phyloP scores from a whole-genome alignment of 108 stramenopile species.

The Stephanodiscus triporus region DNA sequence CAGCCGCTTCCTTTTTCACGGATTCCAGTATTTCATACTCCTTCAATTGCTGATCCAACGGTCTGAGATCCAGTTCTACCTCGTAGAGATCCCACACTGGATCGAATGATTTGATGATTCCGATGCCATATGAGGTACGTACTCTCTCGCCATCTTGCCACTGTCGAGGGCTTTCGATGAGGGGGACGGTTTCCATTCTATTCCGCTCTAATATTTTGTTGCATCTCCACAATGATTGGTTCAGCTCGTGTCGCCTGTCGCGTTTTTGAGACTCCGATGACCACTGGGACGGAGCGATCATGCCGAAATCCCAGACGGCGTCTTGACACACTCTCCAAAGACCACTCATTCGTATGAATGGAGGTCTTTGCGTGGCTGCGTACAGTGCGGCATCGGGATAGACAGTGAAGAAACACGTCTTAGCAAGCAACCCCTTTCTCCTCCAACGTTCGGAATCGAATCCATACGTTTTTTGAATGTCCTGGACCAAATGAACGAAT shows the following conservation, averaged over 20 bases:
- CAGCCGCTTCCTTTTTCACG: slow-evolving; percentile 51
- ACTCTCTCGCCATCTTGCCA: slow-evolving; percentile 81
- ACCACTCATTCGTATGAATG: slow-evolving; percentile 79
- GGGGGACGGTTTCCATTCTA: slow-evolving; percentile 54
- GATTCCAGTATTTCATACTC: slow-evolving; percentile 54
- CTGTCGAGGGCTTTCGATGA: slow-evolving; percentile 61
- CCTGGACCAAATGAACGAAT: slow-evolving; percentile 93
- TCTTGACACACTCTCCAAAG: slow-evolving; percentile 81
- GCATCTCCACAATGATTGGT: slow-evolving; percentile 82
- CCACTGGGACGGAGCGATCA: slow-evolving; percentile 77
- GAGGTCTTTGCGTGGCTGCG: slow-evolving; percentile 82
- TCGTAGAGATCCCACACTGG: slow-evolving; percentile 77
- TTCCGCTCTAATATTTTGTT: slow-evolving; percentile 60
- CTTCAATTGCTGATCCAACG: slow-evolving; percentile 75
- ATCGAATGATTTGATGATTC: slow-evolving; percentile 69
- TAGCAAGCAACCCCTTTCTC: slow-evolving; percentile 61
- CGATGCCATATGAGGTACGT: slow-evolving; percentile 84
- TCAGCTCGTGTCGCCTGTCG: slow-evolving; percentile 76
- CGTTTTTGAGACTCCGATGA: slow-evolving; percentile 67
- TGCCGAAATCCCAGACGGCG: slow-evolving; percentile 80
- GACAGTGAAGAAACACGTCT: slow-evolving; percentile 88
- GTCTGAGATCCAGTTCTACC: slow-evolving; percentile 88
- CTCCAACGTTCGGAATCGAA: slow-evolving; percentile 78
- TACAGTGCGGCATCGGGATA: slow-evolving; percentile 94
- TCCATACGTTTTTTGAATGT: slow-evolving; percentile 70